Base-by-base conservation (phyloP, 805 yeast species). In the Sugiyamaella floridensis region DNA sequence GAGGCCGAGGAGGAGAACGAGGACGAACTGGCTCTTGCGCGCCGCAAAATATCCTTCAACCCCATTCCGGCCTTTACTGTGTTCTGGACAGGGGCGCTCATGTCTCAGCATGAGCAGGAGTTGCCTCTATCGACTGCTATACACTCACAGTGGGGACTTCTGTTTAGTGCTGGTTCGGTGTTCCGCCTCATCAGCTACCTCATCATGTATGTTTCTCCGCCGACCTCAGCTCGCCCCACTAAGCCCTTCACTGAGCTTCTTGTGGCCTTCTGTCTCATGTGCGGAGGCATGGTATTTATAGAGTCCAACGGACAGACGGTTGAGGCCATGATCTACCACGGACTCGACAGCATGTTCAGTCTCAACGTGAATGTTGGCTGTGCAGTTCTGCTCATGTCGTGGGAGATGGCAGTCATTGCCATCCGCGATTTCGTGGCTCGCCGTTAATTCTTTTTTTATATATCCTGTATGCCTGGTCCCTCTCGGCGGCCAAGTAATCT, bases 101-200 rank as follows among this genome's bases (percentile, higher is more conserved):
- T 93, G 99, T 89, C 97, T 1, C 88, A 85, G 68, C 99, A 93
- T 69, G 82, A 81, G 41, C 99, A 93, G 69, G 86, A 90, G 5
- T 83, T 93, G 0, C 73, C 67, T 50, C 76, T 85, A 32, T 83
- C 97, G 2, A 89, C 97, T 2, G 73, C 70, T 15, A 79, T 93
- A 56, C 99, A 93, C 67, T 72, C 78, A 50, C 97, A 89, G 70
- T 93, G 99, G 99, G 99, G 99, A 7, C 76, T 78, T 53, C 69
- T 93, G 63, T 75, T 93, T 53, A 78, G 90, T n/a, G 78, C 80
- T 59, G 98, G 89, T 1, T 85, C 97, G 2, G 77, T 81, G 11
- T 81, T 90, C 68, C 77, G 99, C 58, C 68, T 85, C 14, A 49
- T 79, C 43, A 84, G 96, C 0, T 82, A 82, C 60, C 45, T 79